Evolutionary conservation across 108 stramenopile species (phyloP), one percentile per base, ranked within the genome.

Genomic region (Pseudonitzschia multiseries): DNA sequence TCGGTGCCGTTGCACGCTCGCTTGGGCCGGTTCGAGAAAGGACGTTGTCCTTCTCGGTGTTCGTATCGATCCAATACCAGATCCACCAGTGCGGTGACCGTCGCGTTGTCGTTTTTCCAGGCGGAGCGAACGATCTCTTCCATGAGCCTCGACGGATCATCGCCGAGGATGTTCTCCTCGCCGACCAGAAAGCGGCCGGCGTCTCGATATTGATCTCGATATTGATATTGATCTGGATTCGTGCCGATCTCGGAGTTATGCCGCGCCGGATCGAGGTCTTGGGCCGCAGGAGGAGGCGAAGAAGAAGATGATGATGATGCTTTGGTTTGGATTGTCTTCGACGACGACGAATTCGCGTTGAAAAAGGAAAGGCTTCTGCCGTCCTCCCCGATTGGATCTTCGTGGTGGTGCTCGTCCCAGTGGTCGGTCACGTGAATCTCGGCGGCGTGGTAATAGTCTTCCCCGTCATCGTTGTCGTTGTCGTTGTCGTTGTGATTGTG

Each of bases 101-200:
- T 62, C 36, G 27, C 10, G 32, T 62, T 62, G 61, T 44, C 24
- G 46, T 29, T 67, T 28, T 48, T 21, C 43, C 66, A 67, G 15
- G 66, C 66, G 17, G 46, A 67, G 13, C 66, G 66, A 4, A 51
- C 66, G 8, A 67, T 36, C 46, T 67, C 66, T 67, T 67, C 66
- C 66, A 67, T 67, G 8, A 67, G 46, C 18, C 2, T 18, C 12
- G 66, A 67, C 22, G 43, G 66, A 67, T 67, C 66, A 6, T 62
- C 14, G 22, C 12, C 10, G 36, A 36, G 36, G 36, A 36, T 6
- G 36, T n/a, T n/a, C n/a, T n/a, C n/a, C n/a, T 36, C 36, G 36
- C 36, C 36, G 36, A 6, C 36, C 36, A 2, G 6, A 36, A 36
- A 36, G 36, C 6, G 4, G 36, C 8, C 17, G 31, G 18, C 21